Percentiles rank a stretch among this genome's conserved stretches.
Evolutionary conservation across 352 stramenopile genomes (phyloP).

Genomic region (Phytophthora chlamydospora): DNA sequence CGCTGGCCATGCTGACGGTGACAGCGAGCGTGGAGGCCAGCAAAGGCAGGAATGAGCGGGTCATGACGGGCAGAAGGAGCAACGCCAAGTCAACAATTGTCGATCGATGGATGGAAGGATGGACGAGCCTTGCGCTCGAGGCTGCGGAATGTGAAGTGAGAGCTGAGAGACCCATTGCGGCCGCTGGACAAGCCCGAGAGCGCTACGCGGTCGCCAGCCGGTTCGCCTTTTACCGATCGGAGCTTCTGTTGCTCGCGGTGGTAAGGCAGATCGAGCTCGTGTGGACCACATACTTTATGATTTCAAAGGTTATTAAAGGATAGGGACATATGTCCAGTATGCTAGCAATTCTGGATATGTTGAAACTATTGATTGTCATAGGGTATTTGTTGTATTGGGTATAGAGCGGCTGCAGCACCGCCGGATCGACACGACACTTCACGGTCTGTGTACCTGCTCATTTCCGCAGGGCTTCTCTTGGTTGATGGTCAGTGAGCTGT

Average conservation of each 20-base stretch:
- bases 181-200: not conserved
- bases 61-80: conserved; percentile 10
- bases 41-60: conserved; percentile 20
- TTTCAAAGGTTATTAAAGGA: not conserved
- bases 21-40: conserved; percentile 8
- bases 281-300: not conserved
- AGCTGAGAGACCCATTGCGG: not conserved
- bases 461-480: too few relatives aligned
- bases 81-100: conserved; percentile 30
- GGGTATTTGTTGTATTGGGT: too few relatives aligned
- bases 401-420: too few relatives aligned
- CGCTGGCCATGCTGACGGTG: conserved; percentile 18
- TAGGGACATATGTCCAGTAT: not conserved
- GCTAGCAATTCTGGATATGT: too few relatives aligned
- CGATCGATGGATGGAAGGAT: conserved; percentile 14
- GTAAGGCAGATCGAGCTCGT: conserved; percentile 3
- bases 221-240: conserved; percentile 14
- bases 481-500: too few relatives aligned
- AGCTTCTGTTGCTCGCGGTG: conserved; percentile 10
- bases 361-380: too few relatives aligned
- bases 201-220: not conserved
- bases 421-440: too few relatives aligned
- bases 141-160: conserved; percentile 37
- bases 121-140: conserved; percentile 2
- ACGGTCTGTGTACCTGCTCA: too few relatives aligned